Evolutionary conservation across 805 yeast genomes (phyloP).

Genomic region (Yarrowia deformans): DNA sequence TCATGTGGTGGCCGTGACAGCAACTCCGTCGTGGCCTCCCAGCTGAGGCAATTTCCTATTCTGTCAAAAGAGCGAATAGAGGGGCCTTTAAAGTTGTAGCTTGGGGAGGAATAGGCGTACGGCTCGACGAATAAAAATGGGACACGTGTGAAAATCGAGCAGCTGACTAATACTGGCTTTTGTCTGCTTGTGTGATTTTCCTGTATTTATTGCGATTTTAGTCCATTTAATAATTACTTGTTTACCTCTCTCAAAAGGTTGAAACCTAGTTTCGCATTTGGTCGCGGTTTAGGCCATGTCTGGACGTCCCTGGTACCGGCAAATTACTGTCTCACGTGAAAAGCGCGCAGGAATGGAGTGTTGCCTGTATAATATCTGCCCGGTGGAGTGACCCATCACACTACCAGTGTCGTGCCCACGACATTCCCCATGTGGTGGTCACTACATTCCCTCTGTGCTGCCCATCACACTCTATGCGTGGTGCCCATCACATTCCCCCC

Average conservation of each 20-base stretch:
- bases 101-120: neutral
- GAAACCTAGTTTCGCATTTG: too few relatives aligned
- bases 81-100: conserved; percentile 4
- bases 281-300: too few relatives aligned
- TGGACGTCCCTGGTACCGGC: too few relatives aligned
- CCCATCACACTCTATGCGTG: neutral
- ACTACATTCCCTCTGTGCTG: neutral
- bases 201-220: too few relatives aligned
- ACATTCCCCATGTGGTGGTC: neutral
- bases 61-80: neutral
- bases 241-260: too few relatives aligned
- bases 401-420: neutral
- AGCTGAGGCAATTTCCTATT: neutral
- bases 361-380: too few relatives aligned
- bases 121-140: too few relatives aligned
- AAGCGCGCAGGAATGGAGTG: neutral
- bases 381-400: neutral
- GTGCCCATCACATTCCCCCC: neutral
- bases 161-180: too few relatives aligned
- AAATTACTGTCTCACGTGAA: neutral
- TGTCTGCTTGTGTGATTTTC: too few relatives aligned
- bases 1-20: neutral
- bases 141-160: too few relatives aligned
- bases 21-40: neutral
- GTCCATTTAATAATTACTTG: too few relatives aligned